Base-by-base conservation (phyloP, 768 basidiomycete species). In the Termitomyces sp. region DNA sequence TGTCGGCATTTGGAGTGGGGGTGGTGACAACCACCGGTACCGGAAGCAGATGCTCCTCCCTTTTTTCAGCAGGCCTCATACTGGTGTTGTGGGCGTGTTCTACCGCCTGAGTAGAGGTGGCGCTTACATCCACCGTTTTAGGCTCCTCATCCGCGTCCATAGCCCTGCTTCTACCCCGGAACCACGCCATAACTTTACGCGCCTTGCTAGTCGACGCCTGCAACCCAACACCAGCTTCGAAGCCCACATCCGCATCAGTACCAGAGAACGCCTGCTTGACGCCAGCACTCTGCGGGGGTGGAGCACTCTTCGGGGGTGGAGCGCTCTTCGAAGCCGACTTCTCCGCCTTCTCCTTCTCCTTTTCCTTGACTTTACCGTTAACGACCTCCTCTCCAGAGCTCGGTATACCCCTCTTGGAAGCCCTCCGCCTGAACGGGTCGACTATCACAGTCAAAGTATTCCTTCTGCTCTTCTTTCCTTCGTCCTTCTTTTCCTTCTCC, bases 111-210 rank as follows among this genome's bases (percentile, higher is more conserved):
- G 73, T 71, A 11, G 74, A 69, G 11, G 74, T 76, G 14, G 57
- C 49, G 40, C 63, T 62, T 57, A 67, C 64, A 25, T 66, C 64
- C 51, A 65, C 64, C 40, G 47, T 15, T 47, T 61, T 50, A 11
- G 54, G 53, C 11, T 58, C 62, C 0, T 63, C 64, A 15, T 69
- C 67, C 31, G 68, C 68, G 17, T 63, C 63, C 17, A 57, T 70
- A 50, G 69, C 65, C 9, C 85, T 88, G 69, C 86, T 88, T 74
- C 83, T 84, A 59, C 82, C 83, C 73, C 91, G 81, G 84, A 99
- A 98, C 97, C 97, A 99, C 66, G 95, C 89, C 96, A 98, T 98
- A 57, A 99, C 97, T 70, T 90, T 94, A 73, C 87, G 87, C 4
- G 96, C 95, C 73, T 95, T 91, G 74, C 83, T 87, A n/a, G 92